Conservation (phyloP, 768 basidiomycete species). For the Harrya chromipes region DNA sequence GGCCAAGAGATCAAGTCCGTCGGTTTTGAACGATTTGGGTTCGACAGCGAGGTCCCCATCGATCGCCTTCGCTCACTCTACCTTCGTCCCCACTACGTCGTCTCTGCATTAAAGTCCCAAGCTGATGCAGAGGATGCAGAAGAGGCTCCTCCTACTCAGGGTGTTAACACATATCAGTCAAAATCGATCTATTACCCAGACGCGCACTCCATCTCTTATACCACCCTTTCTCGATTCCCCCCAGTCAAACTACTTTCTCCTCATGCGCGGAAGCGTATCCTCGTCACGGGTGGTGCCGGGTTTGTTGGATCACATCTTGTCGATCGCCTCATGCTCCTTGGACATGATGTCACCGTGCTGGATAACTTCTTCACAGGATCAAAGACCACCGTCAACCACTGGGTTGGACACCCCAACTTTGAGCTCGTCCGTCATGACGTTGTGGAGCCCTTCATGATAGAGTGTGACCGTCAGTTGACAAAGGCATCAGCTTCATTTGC, state of each 20-base stretch:
- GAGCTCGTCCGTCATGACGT: slow-evolving; percentile 98
- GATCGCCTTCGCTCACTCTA: slow-evolving; percentile 86
- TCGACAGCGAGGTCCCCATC: slow-evolving; percentile 80
- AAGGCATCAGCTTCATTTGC: no score
- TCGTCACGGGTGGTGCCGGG: slow-evolving; percentile 98
- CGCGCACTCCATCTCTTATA: slow-evolving; percentile 83
- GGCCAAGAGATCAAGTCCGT: slow-evolving; percentile 76
- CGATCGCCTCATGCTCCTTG: slow-evolving; percentile 95
- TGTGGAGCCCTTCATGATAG: slow-evolving; percentile 96
- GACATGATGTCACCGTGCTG: slow-evolving; percentile 94
- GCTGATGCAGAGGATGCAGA: slow-evolving; percentile 42
- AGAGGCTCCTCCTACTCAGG: slow-evolving; percentile 36
- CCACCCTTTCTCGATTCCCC: slow-evolving; percentile 87
- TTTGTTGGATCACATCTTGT: slow-evolving; percentile 99
- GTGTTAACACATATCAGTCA: slow-evolving; percentile 59
- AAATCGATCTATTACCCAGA: slow-evolving; percentile 85
- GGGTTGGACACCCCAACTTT: slow-evolving; percentile 98
- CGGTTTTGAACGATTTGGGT: slow-evolving; percentile 83
- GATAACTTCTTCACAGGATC: slow-evolving; percentile 99
- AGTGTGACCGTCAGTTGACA: slow-evolving; percentile 81
- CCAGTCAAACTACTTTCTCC: slow-evolving; percentile 87
- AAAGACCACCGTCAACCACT: slow-evolving; percentile 93
- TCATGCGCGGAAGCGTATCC: slow-evolving; percentile 76
- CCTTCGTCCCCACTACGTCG: slow-evolving; percentile 75
- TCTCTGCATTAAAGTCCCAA: slow-evolving; percentile 38